Evolutionary conservation across 2,329 filamentous ascomycete genomes (phyloP).

Genomic region (Arthrinium phaeospermum): DNA sequence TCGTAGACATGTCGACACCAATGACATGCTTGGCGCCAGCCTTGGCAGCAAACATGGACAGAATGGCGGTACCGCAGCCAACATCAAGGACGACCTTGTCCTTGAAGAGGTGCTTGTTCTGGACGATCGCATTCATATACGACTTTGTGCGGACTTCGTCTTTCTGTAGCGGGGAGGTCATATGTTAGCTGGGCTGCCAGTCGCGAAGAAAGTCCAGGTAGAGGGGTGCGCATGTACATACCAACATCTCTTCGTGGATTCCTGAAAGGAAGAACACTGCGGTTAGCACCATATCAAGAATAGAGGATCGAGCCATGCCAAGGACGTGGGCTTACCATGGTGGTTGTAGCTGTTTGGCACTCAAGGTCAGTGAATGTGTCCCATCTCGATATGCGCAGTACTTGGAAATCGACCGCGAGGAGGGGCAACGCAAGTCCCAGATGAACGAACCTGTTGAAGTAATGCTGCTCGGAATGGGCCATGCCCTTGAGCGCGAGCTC

Average conservation of each 20-base stretch:
- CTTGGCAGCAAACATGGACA: constrained; percentile 98
- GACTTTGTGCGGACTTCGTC: constrained; percentile 96
- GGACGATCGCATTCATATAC: constrained; percentile 96
- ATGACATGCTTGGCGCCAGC: constrained; percentile 98
- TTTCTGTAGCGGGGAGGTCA: constrained; percentile 65
- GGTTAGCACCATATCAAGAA: constrained; percentile 1
- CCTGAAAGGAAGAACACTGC: constrained; percentile 54
- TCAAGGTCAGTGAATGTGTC: constrained; percentile 25
- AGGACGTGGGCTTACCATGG: constrained; percentile 70
- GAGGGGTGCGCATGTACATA: constrained; percentile 55
- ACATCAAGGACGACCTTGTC: constrained; percentile 88
- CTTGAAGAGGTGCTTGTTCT: constrained; percentile 95
- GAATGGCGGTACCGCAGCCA: constrained; percentile 94
- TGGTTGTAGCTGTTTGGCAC: constrained; percentile 81
- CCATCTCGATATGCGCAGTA: constrained; percentile 42
- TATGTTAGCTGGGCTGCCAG: constrained; percentile 32
- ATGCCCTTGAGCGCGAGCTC: constrained; percentile 72
- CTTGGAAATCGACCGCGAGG: constrained; percentile 21
- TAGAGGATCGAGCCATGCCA: neutral
- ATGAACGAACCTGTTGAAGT: constrained; percentile 88
- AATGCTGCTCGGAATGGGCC: constrained; percentile 96
- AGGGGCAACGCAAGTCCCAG: constrained; percentile 23
- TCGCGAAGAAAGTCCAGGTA: constrained; percentile 25
- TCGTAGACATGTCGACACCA: constrained; percentile 99
- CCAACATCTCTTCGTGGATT: constrained; percentile 98